Conservation (phyloP, 176 grass and related monocot species). For the Aegilops sharonensis region DNA sequence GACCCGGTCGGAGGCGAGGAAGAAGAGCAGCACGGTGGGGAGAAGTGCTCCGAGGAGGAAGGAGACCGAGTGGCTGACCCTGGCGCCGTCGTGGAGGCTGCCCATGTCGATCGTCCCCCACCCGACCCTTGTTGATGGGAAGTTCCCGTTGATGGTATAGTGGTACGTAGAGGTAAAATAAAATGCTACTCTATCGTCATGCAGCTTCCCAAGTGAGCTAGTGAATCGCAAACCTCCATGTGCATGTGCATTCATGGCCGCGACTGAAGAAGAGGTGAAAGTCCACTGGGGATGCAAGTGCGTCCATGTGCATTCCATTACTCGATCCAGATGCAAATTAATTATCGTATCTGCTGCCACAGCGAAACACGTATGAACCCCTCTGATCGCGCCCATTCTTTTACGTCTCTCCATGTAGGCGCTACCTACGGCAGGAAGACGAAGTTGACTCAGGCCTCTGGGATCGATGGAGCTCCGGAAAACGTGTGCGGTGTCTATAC, state of each 20-base stretch:
- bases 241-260: background rate
- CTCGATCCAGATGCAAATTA: background rate
- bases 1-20: background rate
- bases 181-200: background rate
- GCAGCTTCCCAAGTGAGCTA: background rate
- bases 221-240: background rate
- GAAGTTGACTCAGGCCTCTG: background rate
- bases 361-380: background rate
- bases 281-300: background rate
- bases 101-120: too few species aligned
- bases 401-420: background rate
- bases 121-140: too few species aligned
- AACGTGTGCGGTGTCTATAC: background rate
- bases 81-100: background rate
- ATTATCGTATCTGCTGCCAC: background rate
- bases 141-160: too few species aligned
- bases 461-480: background rate
- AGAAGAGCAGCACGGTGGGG: background rate
- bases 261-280: background rate
- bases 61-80: background rate
- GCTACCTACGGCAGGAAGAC: background rate
- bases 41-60: background rate
- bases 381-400: background rate
- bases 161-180: too few species aligned
- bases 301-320: background rate